A percentile compares a stretch with the other conserved stretches of the same genome.
These are phyloP conservation scores for Blepharisma undulans DNA, from an alignment of 169 alveolate species.

Conservation along the genomic window DNA sequence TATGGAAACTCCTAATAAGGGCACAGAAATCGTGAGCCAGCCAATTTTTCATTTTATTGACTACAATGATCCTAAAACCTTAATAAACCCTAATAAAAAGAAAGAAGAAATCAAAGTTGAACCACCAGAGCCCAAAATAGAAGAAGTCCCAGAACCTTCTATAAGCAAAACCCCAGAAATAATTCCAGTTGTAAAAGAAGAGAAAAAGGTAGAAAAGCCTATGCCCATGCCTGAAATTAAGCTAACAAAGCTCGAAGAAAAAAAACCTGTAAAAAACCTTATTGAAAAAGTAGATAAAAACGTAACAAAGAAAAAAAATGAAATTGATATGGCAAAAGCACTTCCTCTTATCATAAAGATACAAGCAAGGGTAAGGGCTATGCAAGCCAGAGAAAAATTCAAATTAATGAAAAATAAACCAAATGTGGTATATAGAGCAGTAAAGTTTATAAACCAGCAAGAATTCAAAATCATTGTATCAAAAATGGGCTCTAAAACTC, in stretches of 20 bases:
- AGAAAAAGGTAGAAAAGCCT: neutral
- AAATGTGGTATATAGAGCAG: neutral
- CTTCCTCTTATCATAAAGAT: neutral
- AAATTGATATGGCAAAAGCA: neutral
- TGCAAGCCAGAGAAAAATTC: neutral
- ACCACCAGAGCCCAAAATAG: neutral
- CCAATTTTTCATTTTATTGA: neutral
- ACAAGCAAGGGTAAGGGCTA: neutral
- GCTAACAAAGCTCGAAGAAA: neutral
- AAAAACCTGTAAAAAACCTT: neutral
- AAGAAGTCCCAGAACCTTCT: neutral
- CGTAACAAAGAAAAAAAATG: neutral
- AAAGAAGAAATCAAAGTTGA: neutral
- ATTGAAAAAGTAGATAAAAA: neutral
- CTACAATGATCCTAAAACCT: neutral
- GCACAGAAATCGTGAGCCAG: neutral
- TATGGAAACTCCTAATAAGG: neutral
- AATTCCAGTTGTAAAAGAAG: neutral
- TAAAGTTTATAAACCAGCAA: neutral
- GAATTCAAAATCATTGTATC: neutral
- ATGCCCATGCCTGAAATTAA: neutral
- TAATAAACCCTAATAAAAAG: neutral
- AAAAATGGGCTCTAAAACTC: neutral
- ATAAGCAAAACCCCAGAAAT: neutral
- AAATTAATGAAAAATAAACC: neutral